Evolutionary conservation across 441 rosid species (phyloP).

Genomic region (Erodium texanum): DNA sequence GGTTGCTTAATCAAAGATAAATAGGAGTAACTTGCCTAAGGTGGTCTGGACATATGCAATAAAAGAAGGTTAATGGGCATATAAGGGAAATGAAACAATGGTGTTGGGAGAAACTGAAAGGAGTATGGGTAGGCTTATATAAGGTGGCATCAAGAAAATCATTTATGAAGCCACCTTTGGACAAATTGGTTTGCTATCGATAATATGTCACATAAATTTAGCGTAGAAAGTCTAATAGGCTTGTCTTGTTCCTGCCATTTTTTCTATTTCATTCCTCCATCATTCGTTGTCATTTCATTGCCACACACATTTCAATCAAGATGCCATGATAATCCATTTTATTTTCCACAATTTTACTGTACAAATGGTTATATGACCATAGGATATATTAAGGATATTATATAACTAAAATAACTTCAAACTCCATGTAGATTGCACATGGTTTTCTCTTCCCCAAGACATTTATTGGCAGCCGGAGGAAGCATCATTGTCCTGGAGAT

Average conservation of each 20-base stretch:
- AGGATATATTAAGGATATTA: not conserved
- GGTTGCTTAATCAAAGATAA: not conserved
- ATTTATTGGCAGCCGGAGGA: conserved; percentile 75
- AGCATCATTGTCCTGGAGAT: conserved; percentile 76
- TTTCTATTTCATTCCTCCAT: not conserved
- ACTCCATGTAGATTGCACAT: conserved; percentile 65
- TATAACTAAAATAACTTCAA: conserved; percentile 10
- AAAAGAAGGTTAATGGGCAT: not conserved
- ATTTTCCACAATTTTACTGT: not conserved
- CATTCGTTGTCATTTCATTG: not conserved
- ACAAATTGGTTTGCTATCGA: conserved; percentile 2
- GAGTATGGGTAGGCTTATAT: too few species aligned
- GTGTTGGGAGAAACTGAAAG: not conserved
- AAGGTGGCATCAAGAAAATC: not conserved
- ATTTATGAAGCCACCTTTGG: not conserved
- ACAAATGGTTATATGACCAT: not conserved
- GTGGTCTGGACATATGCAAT: not conserved
- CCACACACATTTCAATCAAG: not conserved
- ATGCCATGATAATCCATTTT: not conserved
- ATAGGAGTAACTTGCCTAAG: not conserved
- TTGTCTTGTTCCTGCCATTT: not conserved
- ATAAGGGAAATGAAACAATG: not conserved
- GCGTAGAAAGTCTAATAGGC: not conserved
- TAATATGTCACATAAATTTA: not conserved
- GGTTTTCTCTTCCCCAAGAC: conserved; percentile 98